phyloP scores from a whole-genome alignment of 2,329 filamentous ascomycete species.

The Fusarium phyllophilum region DNA sequence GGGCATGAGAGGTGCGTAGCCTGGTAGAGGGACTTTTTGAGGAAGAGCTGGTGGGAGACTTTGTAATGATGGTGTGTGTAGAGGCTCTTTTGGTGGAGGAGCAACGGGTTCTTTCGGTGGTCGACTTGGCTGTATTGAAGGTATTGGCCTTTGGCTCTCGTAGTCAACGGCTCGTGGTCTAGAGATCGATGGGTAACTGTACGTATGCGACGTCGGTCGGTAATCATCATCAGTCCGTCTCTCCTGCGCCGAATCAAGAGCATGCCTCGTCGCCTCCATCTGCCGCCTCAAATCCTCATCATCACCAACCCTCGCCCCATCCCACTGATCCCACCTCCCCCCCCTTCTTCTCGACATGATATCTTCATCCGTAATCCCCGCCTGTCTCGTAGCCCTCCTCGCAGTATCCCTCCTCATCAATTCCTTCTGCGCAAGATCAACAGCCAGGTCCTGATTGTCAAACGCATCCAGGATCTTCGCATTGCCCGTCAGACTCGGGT shows the following conservation, averaged over 20 bases:
- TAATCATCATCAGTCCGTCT: slow-evolving; percentile 39
- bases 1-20: slow-evolving; percentile 38
- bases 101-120: slow-evolving; percentile 47
- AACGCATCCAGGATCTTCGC: slow-evolving; percentile 73
- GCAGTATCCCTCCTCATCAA: slow-evolving; percentile 73
- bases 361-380: slow-evolving; percentile 66
- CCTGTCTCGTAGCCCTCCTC: slow-evolving; percentile 65
- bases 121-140: slow-evolving; percentile 46
- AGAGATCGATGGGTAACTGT: slow-evolving; percentile 67
- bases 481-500: slow-evolving; percentile 69
- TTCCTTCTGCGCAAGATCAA: slow-evolving; percentile 79
- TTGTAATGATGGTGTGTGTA: slow-evolving; percentile 8
- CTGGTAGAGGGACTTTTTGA: slow-evolving; percentile 43
- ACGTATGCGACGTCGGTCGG: slow-evolving; percentile 48
- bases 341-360: slow-evolving; percentile 63
- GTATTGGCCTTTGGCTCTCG: slow-evolving; percentile 40
- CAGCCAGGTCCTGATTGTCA: slow-evolving; percentile 79
- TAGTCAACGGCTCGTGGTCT: slow-evolving; percentile 62
- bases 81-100: slow-evolving; percentile 40
- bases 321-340: slow-evolving; percentile 57
- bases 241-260: slow-evolving; percentile 53
- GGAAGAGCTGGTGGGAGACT: slow-evolving; percentile 41
- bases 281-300: slow-evolving; percentile 60
- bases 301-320: slow-evolving; percentile 41
- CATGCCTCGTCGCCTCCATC: slow-evolving; percentile 63